phyloP scores from a whole-genome alignment of 202 grass and related monocot genomes.

The Zoysia matrella region DNA sequence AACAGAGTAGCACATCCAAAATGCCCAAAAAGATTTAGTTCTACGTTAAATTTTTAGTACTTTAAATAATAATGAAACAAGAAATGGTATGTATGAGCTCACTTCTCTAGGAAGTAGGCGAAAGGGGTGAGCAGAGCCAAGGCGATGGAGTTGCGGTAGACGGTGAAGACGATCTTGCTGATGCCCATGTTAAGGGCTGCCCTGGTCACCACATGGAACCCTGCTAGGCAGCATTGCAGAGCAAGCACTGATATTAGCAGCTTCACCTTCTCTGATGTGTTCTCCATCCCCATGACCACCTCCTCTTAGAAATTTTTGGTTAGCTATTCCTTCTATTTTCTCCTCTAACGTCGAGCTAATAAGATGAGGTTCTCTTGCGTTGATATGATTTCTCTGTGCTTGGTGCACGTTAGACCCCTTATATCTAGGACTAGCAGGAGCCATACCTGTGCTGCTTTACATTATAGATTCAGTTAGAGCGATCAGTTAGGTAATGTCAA shows the following conservation, averaged over 20 bases:
- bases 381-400: not conserved
- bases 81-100: slow-evolving; percentile 2
- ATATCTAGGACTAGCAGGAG: not conserved
- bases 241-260: slow-evolving; percentile 52
- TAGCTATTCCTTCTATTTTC: not conserved
- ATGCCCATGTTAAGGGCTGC: slow-evolving; percentile 73
- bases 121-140: slow-evolving; percentile 62
- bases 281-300: slow-evolving; percentile 48
- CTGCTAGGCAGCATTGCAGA: slow-evolving; percentile 69
- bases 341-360: not conserved
- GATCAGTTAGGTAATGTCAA: not conserved
- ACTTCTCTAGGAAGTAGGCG: slow-evolving; percentile 80
- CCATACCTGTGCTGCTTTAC: not conserved
- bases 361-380: not conserved
- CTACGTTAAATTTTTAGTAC: too few relatives aligned
- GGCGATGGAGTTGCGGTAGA: slow-evolving; percentile 73
- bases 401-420: slow-evolving; percentile 5
- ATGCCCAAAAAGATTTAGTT: too few relatives aligned
- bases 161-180: slow-evolving; percentile 71
- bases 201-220: slow-evolving; percentile 73
- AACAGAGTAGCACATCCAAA: not conserved
- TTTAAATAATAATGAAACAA: too few relatives aligned
- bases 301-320: not conserved
- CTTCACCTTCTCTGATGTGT: slow-evolving; percentile 57
- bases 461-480: slow-evolving; percentile 20